phyloP scores from a whole-genome alignment of 805 yeast species.

The Schwanniomyces vanrijiae region DNA sequence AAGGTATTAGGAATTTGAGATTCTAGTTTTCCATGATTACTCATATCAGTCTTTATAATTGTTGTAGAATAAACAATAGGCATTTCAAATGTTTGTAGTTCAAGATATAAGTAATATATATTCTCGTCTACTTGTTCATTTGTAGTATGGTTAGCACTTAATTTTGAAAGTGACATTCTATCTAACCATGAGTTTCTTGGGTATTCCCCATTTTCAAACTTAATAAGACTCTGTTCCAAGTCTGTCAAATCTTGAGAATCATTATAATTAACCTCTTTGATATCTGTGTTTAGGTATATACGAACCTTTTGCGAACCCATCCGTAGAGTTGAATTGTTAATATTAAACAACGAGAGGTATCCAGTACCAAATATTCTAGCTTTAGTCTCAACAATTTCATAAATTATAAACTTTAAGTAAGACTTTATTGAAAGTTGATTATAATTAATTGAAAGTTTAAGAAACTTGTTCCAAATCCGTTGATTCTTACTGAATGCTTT shows the following conservation, averaged over 20 bases:
- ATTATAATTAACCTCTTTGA: slow-evolving; percentile 21
- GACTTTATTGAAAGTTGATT: slow-evolving; percentile 69
- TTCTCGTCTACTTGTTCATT: slow-evolving; percentile 2
- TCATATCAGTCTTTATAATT: slow-evolving; percentile 11
- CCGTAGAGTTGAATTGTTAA: slow-evolving; percentile 53
- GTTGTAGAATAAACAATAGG: slow-evolving; percentile 44
- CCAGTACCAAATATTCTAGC: slow-evolving; percentile 60
- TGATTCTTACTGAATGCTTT: slow-evolving; percentile 29
- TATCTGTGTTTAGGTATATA: slow-evolving; percentile 17
- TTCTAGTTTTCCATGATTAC: neutral
- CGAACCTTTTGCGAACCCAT: slow-evolving; percentile 65
- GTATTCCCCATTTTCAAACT: slow-evolving; percentile 68
- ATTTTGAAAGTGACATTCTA: slow-evolving; percentile 54
- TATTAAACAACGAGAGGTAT: slow-evolving; percentile 58
- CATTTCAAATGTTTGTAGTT: slow-evolving; percentile 43
- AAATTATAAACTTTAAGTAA: slow-evolving; percentile 58
- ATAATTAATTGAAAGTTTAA: slow-evolving; percentile 68
- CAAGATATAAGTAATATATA: slow-evolving; percentile 32
- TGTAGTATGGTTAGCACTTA: slow-evolving; percentile 31
- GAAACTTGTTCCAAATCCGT: slow-evolving; percentile 70
- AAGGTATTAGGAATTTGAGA: neutral
- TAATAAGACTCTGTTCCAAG: slow-evolving; percentile 54
- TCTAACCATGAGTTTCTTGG: slow-evolving; percentile 73
- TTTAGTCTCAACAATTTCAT: slow-evolving; percentile 63
- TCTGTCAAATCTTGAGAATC: slow-evolving; percentile 22